A percentile compares a stretch with the other conserved stretches of the same genome.
Conservation (phyloP, 202 grass and related monocot genomes). For the Schoenoplectus tabernaemontani region DNA sequence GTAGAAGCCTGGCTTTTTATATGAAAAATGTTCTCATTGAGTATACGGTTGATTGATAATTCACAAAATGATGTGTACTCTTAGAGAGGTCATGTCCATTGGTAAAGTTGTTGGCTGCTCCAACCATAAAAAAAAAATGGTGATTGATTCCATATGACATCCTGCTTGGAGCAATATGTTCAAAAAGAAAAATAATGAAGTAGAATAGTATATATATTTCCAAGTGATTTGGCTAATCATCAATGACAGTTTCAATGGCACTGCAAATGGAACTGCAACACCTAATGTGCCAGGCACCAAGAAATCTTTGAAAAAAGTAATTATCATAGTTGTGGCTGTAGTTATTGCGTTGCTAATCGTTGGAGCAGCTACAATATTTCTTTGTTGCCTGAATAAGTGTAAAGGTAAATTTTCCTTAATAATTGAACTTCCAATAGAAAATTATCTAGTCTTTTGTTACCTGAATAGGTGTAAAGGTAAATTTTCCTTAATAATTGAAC, state of each 20-base stretch:
- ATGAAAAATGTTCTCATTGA: no score
- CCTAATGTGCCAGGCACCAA: no score
- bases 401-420: neutral
- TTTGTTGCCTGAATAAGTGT: neutral
- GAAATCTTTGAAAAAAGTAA: neutral
- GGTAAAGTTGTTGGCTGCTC: neutral
- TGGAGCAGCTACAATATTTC: neutral
- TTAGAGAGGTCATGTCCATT: neutral
- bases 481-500: neutral
- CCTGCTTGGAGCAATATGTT: neutral
- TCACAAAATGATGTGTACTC: neutral
- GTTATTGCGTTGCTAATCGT: neutral
- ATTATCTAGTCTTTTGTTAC: neutral
- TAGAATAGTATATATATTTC: neutral
- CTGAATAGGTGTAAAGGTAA: neutral
- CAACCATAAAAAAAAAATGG: no score
- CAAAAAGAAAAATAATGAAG: neutral
- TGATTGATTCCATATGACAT: neutral
- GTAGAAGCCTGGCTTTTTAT: no score
- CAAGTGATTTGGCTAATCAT: neutral
- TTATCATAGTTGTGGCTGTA: neutral
- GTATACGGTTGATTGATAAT: no score
- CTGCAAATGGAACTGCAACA: neutral
- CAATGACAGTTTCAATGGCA: neutral
- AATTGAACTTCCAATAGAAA: neutral